Conservation (phyloP, 2,329 filamentous ascomycete species). For the Talaromyces sp. region DNA sequence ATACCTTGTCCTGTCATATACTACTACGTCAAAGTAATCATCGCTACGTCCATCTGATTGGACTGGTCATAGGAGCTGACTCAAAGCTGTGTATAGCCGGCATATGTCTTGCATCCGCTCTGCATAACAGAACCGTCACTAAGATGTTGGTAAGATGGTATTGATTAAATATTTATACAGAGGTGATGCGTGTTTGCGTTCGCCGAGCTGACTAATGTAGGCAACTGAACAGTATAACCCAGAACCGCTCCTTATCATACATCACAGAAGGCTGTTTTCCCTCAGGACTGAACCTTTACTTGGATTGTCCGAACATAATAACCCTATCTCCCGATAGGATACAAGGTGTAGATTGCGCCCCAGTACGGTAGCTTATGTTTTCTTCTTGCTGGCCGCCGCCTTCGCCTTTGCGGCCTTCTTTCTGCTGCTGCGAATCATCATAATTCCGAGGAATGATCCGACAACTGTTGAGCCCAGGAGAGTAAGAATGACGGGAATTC, state of each 20-base stretch:
- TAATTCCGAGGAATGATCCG: conserved; percentile 89
- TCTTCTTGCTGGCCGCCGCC: conserved; percentile 79
- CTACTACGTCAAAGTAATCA: conserved; percentile 6
- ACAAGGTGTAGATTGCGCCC: neutral
- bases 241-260: neutral
- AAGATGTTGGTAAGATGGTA: neutral
- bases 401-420: conserved; percentile 96
- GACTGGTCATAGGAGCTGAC: neutral
- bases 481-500: conserved; percentile 94
- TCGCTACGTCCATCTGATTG: conserved; percentile 1
- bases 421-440: conserved; percentile 98
- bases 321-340: neutral
- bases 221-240: neutral
- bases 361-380: conserved; percentile 6
- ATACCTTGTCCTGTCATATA: neutral
- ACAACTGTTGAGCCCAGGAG: conserved; percentile 90
- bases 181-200: neutral
- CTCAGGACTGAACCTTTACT: neutral
- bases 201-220: neutral
- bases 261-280: neutral
- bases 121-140: neutral
- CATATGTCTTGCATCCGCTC: neutral
- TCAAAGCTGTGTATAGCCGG: neutral
- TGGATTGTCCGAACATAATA: neutral
- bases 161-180: conserved; percentile 2